These are phyloP conservation scores for Blastomyces percursus DNA, from an alignment of 2,329 filamentous ascomycete species.

Conservation along the genomic window DNA sequence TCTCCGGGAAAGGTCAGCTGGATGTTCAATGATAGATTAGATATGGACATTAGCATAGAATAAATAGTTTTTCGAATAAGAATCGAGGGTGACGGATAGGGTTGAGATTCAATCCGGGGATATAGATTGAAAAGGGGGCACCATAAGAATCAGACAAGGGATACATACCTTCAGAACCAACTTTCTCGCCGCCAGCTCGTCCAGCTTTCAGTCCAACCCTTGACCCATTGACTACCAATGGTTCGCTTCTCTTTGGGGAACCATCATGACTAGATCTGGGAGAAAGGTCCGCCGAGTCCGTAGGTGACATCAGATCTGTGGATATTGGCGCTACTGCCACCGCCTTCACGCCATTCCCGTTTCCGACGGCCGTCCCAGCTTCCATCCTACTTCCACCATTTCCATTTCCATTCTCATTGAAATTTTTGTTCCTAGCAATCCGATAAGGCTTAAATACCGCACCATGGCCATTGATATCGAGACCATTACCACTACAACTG, in stretches of 20 bases:
- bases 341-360: slow-evolving; percentile 6
- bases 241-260: slow-evolving; percentile 17
- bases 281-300: background rate
- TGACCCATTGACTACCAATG: slow-evolving; percentile 28
- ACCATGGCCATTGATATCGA: too few species aligned
- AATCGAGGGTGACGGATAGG: background rate
- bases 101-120: background rate
- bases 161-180: slow-evolving; percentile 10
- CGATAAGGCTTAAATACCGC: background rate
- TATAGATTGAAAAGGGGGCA: background rate
- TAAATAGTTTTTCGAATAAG: too few species aligned
- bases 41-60: background rate
- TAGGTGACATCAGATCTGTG: slow-evolving; percentile 11
- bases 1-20: slow-evolving; percentile 8
- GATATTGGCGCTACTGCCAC: slow-evolving; percentile 14
- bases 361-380: background rate
- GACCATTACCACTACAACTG: slow-evolving; percentile 4
- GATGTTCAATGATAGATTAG: background rate
- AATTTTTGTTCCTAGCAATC: background rate
- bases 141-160: background rate
- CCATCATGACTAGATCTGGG: slow-evolving; percentile 12
- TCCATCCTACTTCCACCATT: background rate
- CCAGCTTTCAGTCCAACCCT: slow-evolving; percentile 16
- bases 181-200: slow-evolving; percentile 4
- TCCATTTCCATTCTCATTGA: background rate